A percentile compares a stretch with the other conserved stretches of the same genome.
These are phyloP conservation scores for Grammothele lineata DNA, from an alignment of 768 basidiomycete genomes.

Conservation along the genomic window DNA sequence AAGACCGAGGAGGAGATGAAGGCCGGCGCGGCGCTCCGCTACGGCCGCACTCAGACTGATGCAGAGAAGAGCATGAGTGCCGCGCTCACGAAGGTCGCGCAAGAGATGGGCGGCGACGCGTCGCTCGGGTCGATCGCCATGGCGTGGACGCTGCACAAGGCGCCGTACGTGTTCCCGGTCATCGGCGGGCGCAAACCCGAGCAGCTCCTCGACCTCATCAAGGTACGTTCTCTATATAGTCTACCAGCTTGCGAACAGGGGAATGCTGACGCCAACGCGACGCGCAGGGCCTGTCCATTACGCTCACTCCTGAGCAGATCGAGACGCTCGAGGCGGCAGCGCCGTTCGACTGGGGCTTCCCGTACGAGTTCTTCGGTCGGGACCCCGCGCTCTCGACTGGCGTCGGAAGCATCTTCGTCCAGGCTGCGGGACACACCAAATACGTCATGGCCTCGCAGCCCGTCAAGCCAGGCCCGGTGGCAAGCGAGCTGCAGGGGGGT, in stretches of 20 bases:
- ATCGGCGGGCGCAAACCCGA: slow-evolving; percentile 15
- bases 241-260: slow-evolving; percentile 38
- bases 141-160: slow-evolving; percentile 17
- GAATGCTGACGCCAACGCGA: slow-evolving; percentile 41
- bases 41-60: slow-evolving; percentile 28
- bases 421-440: background rate
- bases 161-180: slow-evolving; percentile 3
- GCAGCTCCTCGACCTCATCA: slow-evolving; percentile 45
- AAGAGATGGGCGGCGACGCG: slow-evolving; percentile 35
- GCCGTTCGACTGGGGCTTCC: slow-evolving; percentile 31
- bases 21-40: slow-evolving; percentile 9
- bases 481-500: background rate
- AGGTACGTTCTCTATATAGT: slow-evolving; percentile 41
- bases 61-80: slow-evolving; percentile 29
- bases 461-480: background rate
- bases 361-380: background rate
- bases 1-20: too few relatives aligned
- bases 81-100: slow-evolving; percentile 45
- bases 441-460: slow-evolving; percentile 1
- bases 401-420: background rate
- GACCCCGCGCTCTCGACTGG: slow-evolving; percentile 3
- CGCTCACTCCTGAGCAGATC: slow-evolving; percentile 40
- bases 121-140: slow-evolving; percentile 1
- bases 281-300: slow-evolving; percentile 46
- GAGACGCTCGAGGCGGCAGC: slow-evolving; percentile 35